Evolutionary conservation across 176 grass and related monocot species (phyloP), one percentile per base, ranked within the genome.

Genomic region (Oryza glaberrima): DNA sequence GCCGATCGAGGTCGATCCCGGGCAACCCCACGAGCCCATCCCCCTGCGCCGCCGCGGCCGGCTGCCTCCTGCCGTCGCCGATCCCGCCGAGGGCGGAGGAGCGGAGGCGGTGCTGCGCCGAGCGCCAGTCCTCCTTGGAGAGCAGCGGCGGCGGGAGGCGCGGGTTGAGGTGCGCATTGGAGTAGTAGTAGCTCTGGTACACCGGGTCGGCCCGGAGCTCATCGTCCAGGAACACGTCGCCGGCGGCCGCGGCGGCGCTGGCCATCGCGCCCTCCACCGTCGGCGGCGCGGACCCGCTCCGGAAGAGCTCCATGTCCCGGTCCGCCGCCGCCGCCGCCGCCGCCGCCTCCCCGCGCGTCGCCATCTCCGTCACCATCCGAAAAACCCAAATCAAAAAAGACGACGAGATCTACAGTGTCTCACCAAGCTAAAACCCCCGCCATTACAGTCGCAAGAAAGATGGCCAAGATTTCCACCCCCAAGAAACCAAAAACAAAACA

Each of bases 231-330:
- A 80, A 83, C 60, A 85, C 46, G 15, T 82, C 84, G 11, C 87
- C 83, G 77, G 6, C 86, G 45, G 52, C 40, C 15, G 67, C 88
- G 26, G 70, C 78, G 36, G 84, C 86, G 64, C 72, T 54, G 30
- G 46, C 80, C 36, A 87, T 83, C 66, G 79, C 86, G 67, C 92
- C 88, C 51, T 97, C 90, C 0, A 94, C 87, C 9, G 89, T 90
- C 2, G 92, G 92, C 69, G 92, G 94, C 40, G 94, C 90, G 11
- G 94, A 94, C 81, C 92, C 92, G 70, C 88, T 97, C 26, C 92
- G 92, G 80, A 90, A 94, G 45, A 90, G 76, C 84, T 94, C 90
- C 5, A 94, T 79, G 72, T 94, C 90, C 67, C 85, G 83, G 66
- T 90, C 90, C 54, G 78, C 87, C 73, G 75, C 87, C 73, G 78